phyloP scores from a whole-genome alignment of 164 flowering plant species.

The Echeveria elegans region DNA sequence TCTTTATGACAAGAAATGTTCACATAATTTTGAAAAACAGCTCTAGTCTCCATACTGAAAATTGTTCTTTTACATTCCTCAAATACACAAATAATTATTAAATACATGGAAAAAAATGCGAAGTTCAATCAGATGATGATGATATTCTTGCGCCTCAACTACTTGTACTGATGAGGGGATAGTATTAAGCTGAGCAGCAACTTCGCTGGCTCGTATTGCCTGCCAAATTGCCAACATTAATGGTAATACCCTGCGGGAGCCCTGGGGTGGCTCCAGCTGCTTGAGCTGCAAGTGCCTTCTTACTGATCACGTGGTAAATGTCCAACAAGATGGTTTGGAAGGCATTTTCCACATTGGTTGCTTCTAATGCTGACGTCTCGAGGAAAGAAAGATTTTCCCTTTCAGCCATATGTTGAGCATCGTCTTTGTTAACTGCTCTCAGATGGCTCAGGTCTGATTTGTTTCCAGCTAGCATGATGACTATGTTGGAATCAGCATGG shows the following conservation, averaged over 20 bases:
- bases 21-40: too few relatives aligned
- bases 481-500: slow-evolving; percentile 36
- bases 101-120: too few relatives aligned
- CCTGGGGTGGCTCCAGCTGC: slow-evolving; percentile 18
- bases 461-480: slow-evolving; percentile 30
- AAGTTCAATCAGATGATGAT: too few relatives aligned
- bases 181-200: slow-evolving; percentile 5
- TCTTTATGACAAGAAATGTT: too few relatives aligned
- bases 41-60: too few relatives aligned
- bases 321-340: slow-evolving; percentile 29
- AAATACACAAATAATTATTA: too few relatives aligned
- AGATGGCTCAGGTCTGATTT: slow-evolving; percentile 16
- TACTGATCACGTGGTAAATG: slow-evolving; percentile 28
- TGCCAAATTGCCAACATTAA: slow-evolving; percentile 4
- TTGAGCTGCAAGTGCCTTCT: slow-evolving; percentile 33
- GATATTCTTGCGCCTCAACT: too few relatives aligned
- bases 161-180: background rate
- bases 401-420: slow-evolving; percentile 26
- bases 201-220: slow-evolving; percentile 5
- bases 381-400: slow-evolving; percentile 31
- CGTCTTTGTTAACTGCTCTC: slow-evolving; percentile 24
- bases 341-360: slow-evolving; percentile 28
- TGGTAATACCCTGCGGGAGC: slow-evolving; percentile 1
- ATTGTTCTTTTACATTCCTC: too few relatives aligned
- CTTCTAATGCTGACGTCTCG: slow-evolving; percentile 31